A percentile compares a stretch with the other conserved stretches of the same genome.
Conservation (phyloP, 106 monocot species). For the Acanthochlamys bracteata region DNA sequence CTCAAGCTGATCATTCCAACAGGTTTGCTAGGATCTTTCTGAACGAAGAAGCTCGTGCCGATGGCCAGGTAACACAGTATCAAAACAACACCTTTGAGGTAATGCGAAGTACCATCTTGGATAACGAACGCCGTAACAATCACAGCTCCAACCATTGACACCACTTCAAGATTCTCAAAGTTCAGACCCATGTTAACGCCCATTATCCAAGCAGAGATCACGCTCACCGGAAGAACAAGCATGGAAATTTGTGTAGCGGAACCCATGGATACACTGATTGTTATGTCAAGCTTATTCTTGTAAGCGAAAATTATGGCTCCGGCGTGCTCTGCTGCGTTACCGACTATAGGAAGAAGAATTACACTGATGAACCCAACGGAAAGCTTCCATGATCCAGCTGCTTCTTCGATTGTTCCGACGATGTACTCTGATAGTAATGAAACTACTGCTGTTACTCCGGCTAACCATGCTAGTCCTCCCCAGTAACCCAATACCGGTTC, state of each 20-base stretch:
- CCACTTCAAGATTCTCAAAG: conserved; percentile 57
- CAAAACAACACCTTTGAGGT: conserved; percentile 59
- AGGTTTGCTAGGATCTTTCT: too few relatives aligned
- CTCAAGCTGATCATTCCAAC: too few relatives aligned
- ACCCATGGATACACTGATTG: conserved; percentile 78
- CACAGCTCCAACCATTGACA: conserved; percentile 37
- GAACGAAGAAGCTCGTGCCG: conserved; percentile 58
- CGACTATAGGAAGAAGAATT: conserved; percentile 78
- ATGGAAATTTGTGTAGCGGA: conserved; percentile 86
- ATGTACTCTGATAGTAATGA: conserved; percentile 51
- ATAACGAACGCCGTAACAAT: conserved; percentile 49
- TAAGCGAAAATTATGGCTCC: conserved; percentile 85
- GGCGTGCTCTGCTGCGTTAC: conserved; percentile 87
- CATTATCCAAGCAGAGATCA: conserved; percentile 72
- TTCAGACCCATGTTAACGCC: conserved; percentile 66
- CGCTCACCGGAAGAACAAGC: conserved; percentile 79
- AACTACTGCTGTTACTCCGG: conserved; percentile 46
- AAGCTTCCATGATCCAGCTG: conserved; percentile 47
- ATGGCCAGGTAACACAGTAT: conserved; percentile 52
- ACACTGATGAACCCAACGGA: conserved; percentile 63
- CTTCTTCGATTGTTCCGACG: conserved; percentile 60
- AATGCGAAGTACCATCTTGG: conserved; percentile 73
- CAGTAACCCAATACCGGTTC: conserved; percentile 38
- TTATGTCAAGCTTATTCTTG: conserved; percentile 87
- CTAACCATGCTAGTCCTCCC: conserved; percentile 43